phyloP scores from a whole-genome alignment of 176 grass and related monocot genomes.

The Calamus simplicifolius region DNA sequence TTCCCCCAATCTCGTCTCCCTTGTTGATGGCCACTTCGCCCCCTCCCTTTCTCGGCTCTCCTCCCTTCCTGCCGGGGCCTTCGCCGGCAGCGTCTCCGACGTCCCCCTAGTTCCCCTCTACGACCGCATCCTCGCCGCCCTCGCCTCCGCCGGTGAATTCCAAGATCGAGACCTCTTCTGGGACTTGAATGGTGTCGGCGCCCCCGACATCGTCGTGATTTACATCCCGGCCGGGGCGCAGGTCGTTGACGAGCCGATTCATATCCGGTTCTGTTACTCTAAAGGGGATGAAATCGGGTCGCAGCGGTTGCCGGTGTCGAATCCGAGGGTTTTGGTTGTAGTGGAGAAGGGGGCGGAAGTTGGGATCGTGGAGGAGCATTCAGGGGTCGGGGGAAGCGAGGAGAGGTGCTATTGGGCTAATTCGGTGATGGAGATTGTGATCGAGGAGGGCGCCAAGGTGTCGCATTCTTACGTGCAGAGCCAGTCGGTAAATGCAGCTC shows the following conservation, averaged over 20 bases:
- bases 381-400: slow-evolving; percentile 17
- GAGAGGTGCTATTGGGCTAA: slow-evolving; percentile 84
- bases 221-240: slow-evolving; percentile 34
- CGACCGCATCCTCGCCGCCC: slow-evolving; percentile 26
- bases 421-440: slow-evolving; percentile 65
- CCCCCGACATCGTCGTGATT: slow-evolving; percentile 40
- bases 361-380: slow-evolving; percentile 60
- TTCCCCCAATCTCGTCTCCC: slow-evolving; percentile 21
- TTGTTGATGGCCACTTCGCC: slow-evolving; percentile 33
- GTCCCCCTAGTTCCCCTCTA: slow-evolving; percentile 14
- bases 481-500: slow-evolving; percentile 54
- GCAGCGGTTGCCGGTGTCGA: slow-evolving; percentile 32
- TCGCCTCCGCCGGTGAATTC: slow-evolving; percentile 28
- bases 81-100: slow-evolving; percentile 25
- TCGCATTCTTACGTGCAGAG: slow-evolving; percentile 79
- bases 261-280: slow-evolving; percentile 32
- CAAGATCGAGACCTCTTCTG: slow-evolving; percentile 51
- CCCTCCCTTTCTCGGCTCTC: slow-evolving; percentile 28
- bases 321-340: slow-evolving; percentile 55
- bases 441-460: slow-evolving; percentile 52
- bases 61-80: slow-evolving; percentile 24
- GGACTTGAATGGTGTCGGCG: slow-evolving; percentile 57
- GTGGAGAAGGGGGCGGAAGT: slow-evolving; percentile 50
- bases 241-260: slow-evolving; percentile 33
- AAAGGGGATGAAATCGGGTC: slow-evolving; percentile 12